Percentiles rank a stretch among this genome's conserved stretches.
phyloP scores from a whole-genome alignment of 78 protist species.

The Ministeria vibrans region DNA sequence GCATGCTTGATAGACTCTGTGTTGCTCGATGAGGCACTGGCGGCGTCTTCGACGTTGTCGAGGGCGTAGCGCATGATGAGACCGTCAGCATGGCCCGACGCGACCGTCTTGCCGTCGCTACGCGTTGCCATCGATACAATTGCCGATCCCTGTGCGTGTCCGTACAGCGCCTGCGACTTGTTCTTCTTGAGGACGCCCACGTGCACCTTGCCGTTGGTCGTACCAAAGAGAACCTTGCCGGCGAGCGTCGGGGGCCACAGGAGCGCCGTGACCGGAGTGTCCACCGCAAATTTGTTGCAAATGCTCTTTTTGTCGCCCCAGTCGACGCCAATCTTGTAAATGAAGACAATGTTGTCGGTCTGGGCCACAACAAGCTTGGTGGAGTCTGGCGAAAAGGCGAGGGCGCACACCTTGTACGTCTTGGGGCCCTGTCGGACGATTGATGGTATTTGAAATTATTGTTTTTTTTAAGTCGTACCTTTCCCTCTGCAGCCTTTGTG shows the following conservation, averaged over 20 bases:
- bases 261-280: slow-evolving; percentile 58
- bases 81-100: slow-evolving; percentile 29
- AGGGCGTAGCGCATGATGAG: neutral
- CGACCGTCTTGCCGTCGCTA: slow-evolving; percentile 23
- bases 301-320: slow-evolving; percentile 82
- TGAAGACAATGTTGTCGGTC: slow-evolving; percentile 72
- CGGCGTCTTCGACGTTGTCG: no score
- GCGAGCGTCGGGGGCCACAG: slow-evolving; percentile 63
- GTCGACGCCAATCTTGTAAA: slow-evolving; percentile 75
- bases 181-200: slow-evolving; percentile 42
- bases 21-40: no score
- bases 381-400: slow-evolving; percentile 84
- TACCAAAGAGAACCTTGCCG: slow-evolving; percentile 36
- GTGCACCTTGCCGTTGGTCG: slow-evolving; percentile 40
- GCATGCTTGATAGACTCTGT: slow-evolving; percentile 34
- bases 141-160: slow-evolving; percentile 29
- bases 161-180: slow-evolving; percentile 49
- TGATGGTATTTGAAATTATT: neutral
- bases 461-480: neutral
- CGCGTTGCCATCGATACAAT: slow-evolving; percentile 28
- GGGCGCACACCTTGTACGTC: slow-evolving; percentile 41
- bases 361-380: slow-evolving; percentile 77
- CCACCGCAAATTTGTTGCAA: slow-evolving; percentile 65
- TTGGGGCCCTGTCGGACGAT: slow-evolving; percentile 11
- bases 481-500: slow-evolving; percentile 48